Base-by-base conservation (phyloP, 805 yeast genomes). In the Cyberlindnera galapagoensis region DNA sequence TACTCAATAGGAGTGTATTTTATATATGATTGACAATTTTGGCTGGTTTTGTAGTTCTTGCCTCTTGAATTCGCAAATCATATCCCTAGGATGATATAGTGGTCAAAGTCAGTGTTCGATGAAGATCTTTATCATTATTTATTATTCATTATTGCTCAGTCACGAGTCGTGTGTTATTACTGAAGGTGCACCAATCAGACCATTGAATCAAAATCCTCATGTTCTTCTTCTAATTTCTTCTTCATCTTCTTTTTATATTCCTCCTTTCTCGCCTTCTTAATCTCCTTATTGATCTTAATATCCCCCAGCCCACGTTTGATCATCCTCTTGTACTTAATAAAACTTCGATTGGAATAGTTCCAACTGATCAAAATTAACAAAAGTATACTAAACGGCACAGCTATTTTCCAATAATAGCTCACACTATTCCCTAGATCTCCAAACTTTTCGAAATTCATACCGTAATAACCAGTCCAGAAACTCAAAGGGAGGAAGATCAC, bases 401-500 rank as follows among this genome's bases (percentile, higher is more conserved):
- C 49, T 32, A 50, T 36, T 25, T 48, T 45, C 53, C 55, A 50
- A 26, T 50, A 50, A 23, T 40, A 46, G 8, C 52, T 37, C 10
- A 62, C 69, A 33, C 47, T 39, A 3, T 46, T 16, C 0, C 42
- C 25, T 26, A 65, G 40, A 43, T 62, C 62, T 2, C 60, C 57
- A 41, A 65, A 65, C 3, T 24, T 35, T 9, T 53, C 47, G 37
- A 65, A 65, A 40, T 65, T 64, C 71, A 65, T 64, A 26, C 71
- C 71, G 36, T 69, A 75, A 46, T 72, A 75, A 9, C 80, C 80
- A 1, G 80, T 72, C 65, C 76, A 62, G 45, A 75, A 75, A 5
- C 75, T 65, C 33, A 75, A 47, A 5, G 81, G 81, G 23, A 75
- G 56, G 43, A 75, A 74, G 10, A 75, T 63, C 10, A 75, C 79